Evolutionary conservation across 352 stramenopile species (phyloP), one percentile per base, ranked within the genome.

Genomic region (Phytopythium aichiense): DNA sequence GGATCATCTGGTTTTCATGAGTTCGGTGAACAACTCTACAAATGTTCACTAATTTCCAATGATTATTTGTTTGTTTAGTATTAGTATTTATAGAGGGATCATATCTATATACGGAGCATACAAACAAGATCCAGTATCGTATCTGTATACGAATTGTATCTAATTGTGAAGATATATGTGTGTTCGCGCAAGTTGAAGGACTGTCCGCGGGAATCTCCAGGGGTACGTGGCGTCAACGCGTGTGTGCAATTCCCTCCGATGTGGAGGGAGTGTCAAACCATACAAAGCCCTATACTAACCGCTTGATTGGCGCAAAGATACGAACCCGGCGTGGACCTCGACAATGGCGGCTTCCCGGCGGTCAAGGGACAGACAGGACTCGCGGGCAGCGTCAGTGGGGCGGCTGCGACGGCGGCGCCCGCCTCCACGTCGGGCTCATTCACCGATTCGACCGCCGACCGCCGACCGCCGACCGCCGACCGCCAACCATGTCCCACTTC

Each of bases 181-280:
- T 43, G 15, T 43, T 43, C 38, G 38, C 38, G 11, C 38, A 43
- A 43, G 48, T 54, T 54, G 48, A 54, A 54, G 48, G n/a, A 54
- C 22, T 28, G 8, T 7, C 20, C 4, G 25, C 48, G 11, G 46
- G 46, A 52, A 52, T 31, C 46, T 52, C 22, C 13, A 20, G 7
- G 22, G 46, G 25, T 23, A 54, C 48, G 48, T 54, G 48, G 25
- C 4, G 25, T 37, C 48, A 28, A 54, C 48, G 7, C 33, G 33
- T 38, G 48, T 3, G 23, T n/a, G 48, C 48, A 22, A 23, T 15
- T 54, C 25, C 25, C 48, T 54, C 48, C 4, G 8, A 38, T 13
- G 8, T 15, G 35, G 35, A 38, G 35, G 35, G 35, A 38, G 35
- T 4, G 12, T 20, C 38, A 16, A 20, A 25, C 3, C 1, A 54